phyloP scores from a whole-genome alignment of 805 yeast genomes.

The Metschnikowia henanensis region DNA sequence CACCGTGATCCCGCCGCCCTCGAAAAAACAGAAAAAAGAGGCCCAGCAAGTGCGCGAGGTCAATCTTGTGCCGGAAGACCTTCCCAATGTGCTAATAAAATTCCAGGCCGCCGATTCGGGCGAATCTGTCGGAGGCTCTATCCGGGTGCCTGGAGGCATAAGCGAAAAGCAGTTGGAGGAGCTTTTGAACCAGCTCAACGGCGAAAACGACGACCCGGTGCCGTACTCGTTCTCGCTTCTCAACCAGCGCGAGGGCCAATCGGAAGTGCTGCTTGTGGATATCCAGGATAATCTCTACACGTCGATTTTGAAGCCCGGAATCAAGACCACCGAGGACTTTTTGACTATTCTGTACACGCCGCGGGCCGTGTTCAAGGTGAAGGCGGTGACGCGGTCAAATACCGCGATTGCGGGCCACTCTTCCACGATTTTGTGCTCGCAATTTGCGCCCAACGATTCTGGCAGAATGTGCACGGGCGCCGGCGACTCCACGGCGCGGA shows the following conservation, averaged over 20 bases:
- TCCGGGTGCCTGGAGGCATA: conserved; percentile 89
- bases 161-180: conserved; percentile 86
- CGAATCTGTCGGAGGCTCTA: conserved; percentile 75
- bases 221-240: conserved; percentile 85
- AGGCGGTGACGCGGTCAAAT: conserved; percentile 84
- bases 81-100: conserved; percentile 84
- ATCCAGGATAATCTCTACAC: conserved; percentile 74
- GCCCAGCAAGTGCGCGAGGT: conserved; percentile 83
- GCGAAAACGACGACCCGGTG: conserved; percentile 74
- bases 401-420: conserved; percentile 97
- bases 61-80: conserved; percentile 67
- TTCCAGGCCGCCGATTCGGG: conserved; percentile 96
- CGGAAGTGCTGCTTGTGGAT: conserved; percentile 54
- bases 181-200: conserved; percentile 76
- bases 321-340: conserved; percentile 89
- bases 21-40: conserved; percentile 80
- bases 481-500: conserved; percentile 93
- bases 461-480: conserved; percentile 91
- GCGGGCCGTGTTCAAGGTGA: conserved; percentile 90
- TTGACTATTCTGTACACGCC: conserved; percentile 91
- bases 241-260: conserved; percentile 36
- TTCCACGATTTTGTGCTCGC: conserved; percentile 86
- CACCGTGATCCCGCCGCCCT: conserved; percentile 89
- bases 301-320: conserved; percentile 82
- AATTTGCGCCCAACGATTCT: conserved; percentile 91